Percentiles rank a stretch among this genome's conserved stretches.
Conservation (phyloP, 176 grass and related monocot species). For the Hordeum marinum region DNA sequence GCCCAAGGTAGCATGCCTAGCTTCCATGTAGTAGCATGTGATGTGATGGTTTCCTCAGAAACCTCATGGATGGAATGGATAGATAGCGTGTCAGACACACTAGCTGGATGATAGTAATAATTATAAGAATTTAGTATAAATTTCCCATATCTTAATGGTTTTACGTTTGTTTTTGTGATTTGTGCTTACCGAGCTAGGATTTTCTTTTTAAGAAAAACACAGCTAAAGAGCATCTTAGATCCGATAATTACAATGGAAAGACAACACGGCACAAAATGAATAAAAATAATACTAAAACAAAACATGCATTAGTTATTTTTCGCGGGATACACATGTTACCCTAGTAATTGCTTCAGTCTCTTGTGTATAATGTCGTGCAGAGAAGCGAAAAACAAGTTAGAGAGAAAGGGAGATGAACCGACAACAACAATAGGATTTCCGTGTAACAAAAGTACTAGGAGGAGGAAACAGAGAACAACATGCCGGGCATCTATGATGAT, state of each 20-base stretch:
- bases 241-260: neutral
- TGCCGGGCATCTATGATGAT: neutral
- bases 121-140: neutral
- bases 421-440: no score
- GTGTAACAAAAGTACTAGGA: no score
- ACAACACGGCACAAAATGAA: neutral
- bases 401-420: neutral
- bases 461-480: neutral
- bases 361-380: no score
- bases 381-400: no score
- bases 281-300: no score
- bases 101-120: neutral
- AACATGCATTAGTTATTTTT: no score
- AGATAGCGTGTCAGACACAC: neutral
- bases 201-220: neutral
- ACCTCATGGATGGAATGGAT: no score
- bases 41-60: no score
- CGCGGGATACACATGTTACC: no score
- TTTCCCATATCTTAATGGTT: neutral
- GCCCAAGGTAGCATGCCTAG: no score
- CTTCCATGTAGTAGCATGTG: no score
- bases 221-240: neutral
- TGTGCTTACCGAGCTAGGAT: neutral
- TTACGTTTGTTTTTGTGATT: neutral
- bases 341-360: no score